Conservation (phyloP, 495 filamentous ascomycete species). For the Penicillium arizonense region DNA sequence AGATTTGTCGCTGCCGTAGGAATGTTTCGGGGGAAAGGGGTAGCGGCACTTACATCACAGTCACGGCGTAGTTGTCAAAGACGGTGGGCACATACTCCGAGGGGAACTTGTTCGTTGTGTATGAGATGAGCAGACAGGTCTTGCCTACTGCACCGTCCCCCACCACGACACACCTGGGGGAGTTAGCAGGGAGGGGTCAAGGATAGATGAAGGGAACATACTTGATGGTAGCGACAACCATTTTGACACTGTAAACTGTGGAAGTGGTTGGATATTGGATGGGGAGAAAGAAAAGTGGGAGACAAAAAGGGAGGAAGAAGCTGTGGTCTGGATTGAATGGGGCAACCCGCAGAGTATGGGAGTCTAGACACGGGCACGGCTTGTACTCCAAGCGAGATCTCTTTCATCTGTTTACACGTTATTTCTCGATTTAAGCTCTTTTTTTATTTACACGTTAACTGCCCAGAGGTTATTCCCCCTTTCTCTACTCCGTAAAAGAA, state of each 20-base stretch:
- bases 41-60: conserved; percentile 80
- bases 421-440: neutral
- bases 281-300: conserved; percentile 10
- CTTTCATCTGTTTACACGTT: neutral
- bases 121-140: conserved; percentile 97
- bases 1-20: conserved; percentile 4
- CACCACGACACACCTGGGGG: conserved; percentile 88
- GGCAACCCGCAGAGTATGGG: conserved; percentile 26
- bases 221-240: conserved; percentile 44
- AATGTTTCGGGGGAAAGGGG: conserved; percentile 1
- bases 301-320: conserved; percentile 25
- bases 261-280: conserved; percentile 14
- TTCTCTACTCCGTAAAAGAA: too few relatives aligned
- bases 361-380: conserved; percentile 25
- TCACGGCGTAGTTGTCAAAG: conserved; percentile 99
- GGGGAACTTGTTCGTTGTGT: conserved; percentile 99
- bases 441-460: neutral
- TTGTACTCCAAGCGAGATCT: conserved; percentile 1
- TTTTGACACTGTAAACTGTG: conserved; percentile 22
- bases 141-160: conserved; percentile 99
- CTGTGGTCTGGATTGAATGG: conserved; percentile 32
- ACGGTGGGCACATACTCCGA: conserved; percentile 99
- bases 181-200: conserved; percentile 28
- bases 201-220: conserved; percentile 20
- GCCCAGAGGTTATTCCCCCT: too few relatives aligned